Evolutionary conservation across 2,329 filamentous ascomycete genomes (phyloP), one percentile per base, ranked within the genome.

Genomic region (Zasmidium cellare): DNA sequence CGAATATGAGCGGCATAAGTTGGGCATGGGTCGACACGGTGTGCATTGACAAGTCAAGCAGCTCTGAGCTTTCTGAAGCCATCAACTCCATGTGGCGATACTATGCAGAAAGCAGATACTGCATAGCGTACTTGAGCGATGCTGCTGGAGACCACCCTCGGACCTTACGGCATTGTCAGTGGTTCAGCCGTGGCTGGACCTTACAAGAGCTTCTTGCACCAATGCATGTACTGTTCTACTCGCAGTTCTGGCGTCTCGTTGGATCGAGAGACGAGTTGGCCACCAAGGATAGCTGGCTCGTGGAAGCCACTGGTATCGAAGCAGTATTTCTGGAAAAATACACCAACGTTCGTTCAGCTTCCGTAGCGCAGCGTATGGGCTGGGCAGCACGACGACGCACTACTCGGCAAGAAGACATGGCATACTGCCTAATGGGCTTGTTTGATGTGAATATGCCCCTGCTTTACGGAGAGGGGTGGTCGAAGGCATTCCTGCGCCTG

Each of bases 81-180:
- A 61, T 65, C 12, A 65, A 59, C 19, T 62, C 61, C 1, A 65
- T 65, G 64, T 65, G 53, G 9, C n/a, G 19, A 7, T 65, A 61
- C 52, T 66, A 65, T 50, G 22, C 41, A 19, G 24, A 51, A 12
- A 52, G 62, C 16, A 49, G 14, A 1, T 19, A 62, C 9, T 66
- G 64, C 51, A 57, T 56, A 45, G 64, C 53, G 2, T 61, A 58
- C 22, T 44, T 66, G 5, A 25, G 14, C n/a, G 49, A 51, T 41
- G 47, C 28, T n/a, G 16, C 35, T 7, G n/a, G n/a, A n/a, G n/a
- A n/a, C n/a, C n/a, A n/a, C n/a, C n/a, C n/a, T n/a, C n/a, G n/a
- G n/a, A n/a, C n/a, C n/a, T n/a, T 31, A 31, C 28, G 7, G 28
- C 28, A 14, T 31, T 31, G 35, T 14, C 12, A 14, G 16, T 41